Conservation (phyloP, 2,329 filamentous ascomycete species). For the Akanthomyces dipterigenus region DNA sequence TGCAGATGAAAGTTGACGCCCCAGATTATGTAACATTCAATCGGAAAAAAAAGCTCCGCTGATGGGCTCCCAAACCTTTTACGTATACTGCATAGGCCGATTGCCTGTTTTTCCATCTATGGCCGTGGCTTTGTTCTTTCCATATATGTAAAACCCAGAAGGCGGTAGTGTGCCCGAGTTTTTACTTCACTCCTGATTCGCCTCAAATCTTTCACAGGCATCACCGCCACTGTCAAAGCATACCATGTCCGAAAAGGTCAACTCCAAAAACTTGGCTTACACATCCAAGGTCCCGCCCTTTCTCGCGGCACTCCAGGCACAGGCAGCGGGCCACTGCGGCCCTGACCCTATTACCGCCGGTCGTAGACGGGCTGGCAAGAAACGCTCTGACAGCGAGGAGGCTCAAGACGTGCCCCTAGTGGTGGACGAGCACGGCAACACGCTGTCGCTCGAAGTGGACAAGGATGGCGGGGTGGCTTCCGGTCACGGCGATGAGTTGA, state of each 20-base stretch:
- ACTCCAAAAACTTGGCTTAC: conserved; percentile 59
- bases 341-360: conserved; percentile 47
- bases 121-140: no score
- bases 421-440: conserved; percentile 65
- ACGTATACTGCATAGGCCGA: no score
- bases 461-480: conserved; percentile 36
- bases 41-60: no score
- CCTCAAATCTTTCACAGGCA: background rate
- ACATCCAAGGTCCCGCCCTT: conserved; percentile 47
- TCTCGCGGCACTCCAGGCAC: conserved; percentile 44
- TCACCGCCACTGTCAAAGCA: background rate
- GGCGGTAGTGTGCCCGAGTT: no score
- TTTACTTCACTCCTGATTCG: background rate
- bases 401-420: conserved; percentile 72
- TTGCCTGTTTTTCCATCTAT: no score
- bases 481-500: conserved; percentile 7
- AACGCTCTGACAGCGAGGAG: conserved; percentile 57
- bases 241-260: conserved; percentile 47
- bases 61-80: no score
- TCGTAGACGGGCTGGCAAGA: conserved; percentile 43
- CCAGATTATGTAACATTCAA: background rate
- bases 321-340: conserved; percentile 36
- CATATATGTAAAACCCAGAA: no score
- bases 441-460: conserved; percentile 44
- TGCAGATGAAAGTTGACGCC: background rate